A percentile compares a stretch with the other conserved stretches of the same genome.
Conservation (phyloP, 352 stramenopile genomes). For the Albugo candida region DNA sequence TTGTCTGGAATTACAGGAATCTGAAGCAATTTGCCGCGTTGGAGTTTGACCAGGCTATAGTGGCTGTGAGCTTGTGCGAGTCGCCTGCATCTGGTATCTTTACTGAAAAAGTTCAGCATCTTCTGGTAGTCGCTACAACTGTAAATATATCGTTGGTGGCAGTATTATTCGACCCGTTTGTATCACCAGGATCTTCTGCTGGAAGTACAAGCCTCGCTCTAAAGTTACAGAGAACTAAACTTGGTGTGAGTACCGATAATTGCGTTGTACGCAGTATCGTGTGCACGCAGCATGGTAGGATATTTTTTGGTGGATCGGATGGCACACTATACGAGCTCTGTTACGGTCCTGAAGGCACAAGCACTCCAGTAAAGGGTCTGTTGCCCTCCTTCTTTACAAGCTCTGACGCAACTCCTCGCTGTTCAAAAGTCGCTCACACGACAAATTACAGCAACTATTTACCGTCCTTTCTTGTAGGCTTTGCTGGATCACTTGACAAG, state of each 20-base stretch:
- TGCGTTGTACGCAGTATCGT: conserved; percentile 83
- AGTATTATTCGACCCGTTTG: conserved; percentile 32
- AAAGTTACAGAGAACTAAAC: conserved; percentile 68
- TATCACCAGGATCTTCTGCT: too few relatives aligned
- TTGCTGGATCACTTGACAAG: conserved; percentile 55
- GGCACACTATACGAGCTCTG: conserved; percentile 88
- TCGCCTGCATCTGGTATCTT: conserved; percentile 83
- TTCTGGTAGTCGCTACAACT: conserved; percentile 88
- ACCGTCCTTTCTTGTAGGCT: conserved; percentile 49
- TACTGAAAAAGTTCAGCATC: conserved; percentile 82
- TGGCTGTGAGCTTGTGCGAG: conserved; percentile 79
- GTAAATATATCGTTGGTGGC: conserved; percentile 89
- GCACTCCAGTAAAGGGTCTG: conserved; percentile 12
- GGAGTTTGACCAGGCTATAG: conserved; percentile 82
- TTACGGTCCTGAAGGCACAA: conserved; percentile 30
- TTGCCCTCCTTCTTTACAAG: conserved; percentile 24
- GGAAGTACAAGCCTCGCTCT: conserved; percentile 23
- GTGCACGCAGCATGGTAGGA: conserved; percentile 68
- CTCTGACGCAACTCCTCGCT: conserved; percentile 17
- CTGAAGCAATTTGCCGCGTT: conserved; percentile 72
- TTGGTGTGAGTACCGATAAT: conserved; percentile 85
- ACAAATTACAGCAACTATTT: conserved; percentile 65
- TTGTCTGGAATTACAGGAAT: conserved; percentile 87
- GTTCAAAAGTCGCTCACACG: conserved; percentile 85
- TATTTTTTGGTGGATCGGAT: conserved; percentile 95